Percentiles rank a stretch among this genome's conserved stretches.
Conservation (phyloP, 1,284 basidiomycete genomes). For the Schizophyllum commune region DNA sequence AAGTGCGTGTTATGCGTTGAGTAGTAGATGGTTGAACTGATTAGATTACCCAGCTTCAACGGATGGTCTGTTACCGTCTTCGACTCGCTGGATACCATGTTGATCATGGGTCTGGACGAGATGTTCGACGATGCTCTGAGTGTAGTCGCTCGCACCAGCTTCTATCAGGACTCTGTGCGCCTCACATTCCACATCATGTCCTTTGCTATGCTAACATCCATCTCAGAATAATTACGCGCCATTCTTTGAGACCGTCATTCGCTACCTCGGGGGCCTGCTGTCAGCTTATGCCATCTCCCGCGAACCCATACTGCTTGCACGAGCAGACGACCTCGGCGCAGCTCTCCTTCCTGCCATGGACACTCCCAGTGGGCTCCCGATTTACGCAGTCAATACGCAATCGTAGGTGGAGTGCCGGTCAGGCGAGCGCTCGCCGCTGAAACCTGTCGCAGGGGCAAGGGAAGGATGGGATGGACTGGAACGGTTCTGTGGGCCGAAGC, state of each 20-base stretch:
- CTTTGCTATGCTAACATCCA: slow-evolving; percentile 5
- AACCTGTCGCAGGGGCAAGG: background rate
- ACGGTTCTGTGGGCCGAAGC: slow-evolving; percentile 26
- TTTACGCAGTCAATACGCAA: slow-evolving; percentile 35
- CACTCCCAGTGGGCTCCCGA: slow-evolving; percentile 41
- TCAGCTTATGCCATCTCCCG: slow-evolving; percentile 64
- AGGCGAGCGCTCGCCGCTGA: background rate
- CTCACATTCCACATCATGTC: slow-evolving; percentile 13
- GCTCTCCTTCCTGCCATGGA: slow-evolving; percentile 45
- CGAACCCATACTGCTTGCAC: slow-evolving; percentile 40
- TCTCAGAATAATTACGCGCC: slow-evolving; percentile 30
- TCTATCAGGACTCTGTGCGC: slow-evolving; percentile 50
- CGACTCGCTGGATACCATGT: slow-evolving; percentile 72
- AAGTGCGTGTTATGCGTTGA: slow-evolving; percentile 20
- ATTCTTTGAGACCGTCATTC: slow-evolving; percentile 73
- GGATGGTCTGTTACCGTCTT: slow-evolving; percentile 76
- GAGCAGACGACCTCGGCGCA: slow-evolving; percentile 44
- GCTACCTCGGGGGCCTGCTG: slow-evolving; percentile 67
- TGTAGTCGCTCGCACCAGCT: slow-evolving; percentile 40
- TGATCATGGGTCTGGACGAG: slow-evolving; percentile 41
- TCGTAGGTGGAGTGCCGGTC: slow-evolving; percentile 17
- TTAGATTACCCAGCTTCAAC: slow-evolving; percentile 41
- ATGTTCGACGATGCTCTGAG: slow-evolving; percentile 61
- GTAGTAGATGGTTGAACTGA: background rate
- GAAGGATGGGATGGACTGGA: background rate